Percentiles rank a stretch among this genome's conserved stretches.
Conservation (phyloP, 768 basidiomycete species). For the Auricularia sp. region DNA sequence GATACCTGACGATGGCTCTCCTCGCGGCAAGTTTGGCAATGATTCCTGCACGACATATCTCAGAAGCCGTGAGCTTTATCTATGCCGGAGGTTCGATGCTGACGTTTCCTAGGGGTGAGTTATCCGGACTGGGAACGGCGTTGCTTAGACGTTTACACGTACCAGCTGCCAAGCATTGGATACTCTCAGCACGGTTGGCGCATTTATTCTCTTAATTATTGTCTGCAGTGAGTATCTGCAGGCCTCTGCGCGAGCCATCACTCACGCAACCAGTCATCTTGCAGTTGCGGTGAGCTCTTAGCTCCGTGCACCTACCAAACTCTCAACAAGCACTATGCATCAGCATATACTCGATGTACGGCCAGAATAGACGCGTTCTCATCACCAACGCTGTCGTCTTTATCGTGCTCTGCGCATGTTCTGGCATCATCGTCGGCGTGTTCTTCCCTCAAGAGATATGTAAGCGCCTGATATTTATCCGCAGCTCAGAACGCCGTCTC, state of each 20-base stretch:
- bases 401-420: not conserved
- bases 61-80: not conserved
- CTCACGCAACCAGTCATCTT: not conserved
- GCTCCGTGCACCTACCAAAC: not conserved
- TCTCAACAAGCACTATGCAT: not conserved
- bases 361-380: not conserved
- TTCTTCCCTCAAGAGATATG: conserved; percentile 1
- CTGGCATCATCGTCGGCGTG: not conserved
- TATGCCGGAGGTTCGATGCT: not conserved
- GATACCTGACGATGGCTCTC: not conserved
- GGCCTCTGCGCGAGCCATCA: not conserved
- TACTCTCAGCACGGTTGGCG: not conserved
- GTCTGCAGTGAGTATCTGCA: not conserved
- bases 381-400: not conserved
- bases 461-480: not conserved
- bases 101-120: not conserved
- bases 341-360: conserved; percentile 1
- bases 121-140: not conserved
- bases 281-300: not conserved
- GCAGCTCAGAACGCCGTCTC: not conserved
- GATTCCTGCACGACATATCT: not conserved
- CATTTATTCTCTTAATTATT: not conserved
- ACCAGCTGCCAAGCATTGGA: not conserved
- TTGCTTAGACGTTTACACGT: not conserved
- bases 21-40: not conserved